A percentile compares a stretch with the other conserved stretches of the same genome.
Evolutionary conservation across 2,329 filamentous ascomycete genomes (phyloP).

Genomic region (Arachnomyces sp.): DNA sequence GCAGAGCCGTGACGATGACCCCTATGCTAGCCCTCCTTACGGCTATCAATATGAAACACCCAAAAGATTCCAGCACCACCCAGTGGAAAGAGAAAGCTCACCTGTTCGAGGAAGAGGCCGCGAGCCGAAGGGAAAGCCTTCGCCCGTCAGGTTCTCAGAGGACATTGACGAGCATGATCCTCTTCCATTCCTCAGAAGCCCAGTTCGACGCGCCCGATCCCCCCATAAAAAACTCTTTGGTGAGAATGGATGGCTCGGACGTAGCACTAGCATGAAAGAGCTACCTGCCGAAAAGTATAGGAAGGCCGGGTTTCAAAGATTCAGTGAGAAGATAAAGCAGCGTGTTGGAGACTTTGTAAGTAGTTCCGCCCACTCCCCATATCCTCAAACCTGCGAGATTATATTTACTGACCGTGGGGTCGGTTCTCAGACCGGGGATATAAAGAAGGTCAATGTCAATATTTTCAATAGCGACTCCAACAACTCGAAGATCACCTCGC

Average conservation of each 20-base stretch:
- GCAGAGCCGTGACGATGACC: too few species aligned
- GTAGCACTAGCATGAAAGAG: slow-evolving; percentile 25
- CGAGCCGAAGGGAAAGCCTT: slow-evolving; percentile 6
- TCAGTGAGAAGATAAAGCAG: slow-evolving; percentile 34
- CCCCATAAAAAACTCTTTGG: slow-evolving; percentile 39
- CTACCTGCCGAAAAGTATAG: slow-evolving; percentile 19
- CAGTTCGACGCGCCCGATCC: slow-evolving; percentile 20
- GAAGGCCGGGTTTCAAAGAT: slow-evolving; percentile 24
- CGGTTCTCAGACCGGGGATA: slow-evolving; percentile 18
- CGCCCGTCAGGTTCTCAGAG: slow-evolving; percentile 19
- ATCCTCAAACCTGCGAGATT: slow-evolving; percentile 1
- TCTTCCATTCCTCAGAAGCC: slow-evolving; percentile 13
- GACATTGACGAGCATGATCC: slow-evolving; percentile 17
- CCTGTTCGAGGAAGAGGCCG: slow-evolving; percentile 7
- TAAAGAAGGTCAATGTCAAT: slow-evolving; percentile 17
- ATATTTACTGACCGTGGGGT: background rate
- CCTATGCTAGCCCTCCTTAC: background rate
- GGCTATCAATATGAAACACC: background rate
- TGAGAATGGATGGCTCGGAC: slow-evolving; percentile 33
- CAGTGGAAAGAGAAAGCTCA: background rate
- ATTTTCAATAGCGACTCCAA: slow-evolving; percentile 6
- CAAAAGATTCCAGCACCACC: background rate
- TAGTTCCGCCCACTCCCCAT: background rate
- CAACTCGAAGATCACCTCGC: slow-evolving; percentile 12
- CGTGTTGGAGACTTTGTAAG: slow-evolving; percentile 31